Evolutionary conservation across 441 rosid species (phyloP), one percentile per base, ranked within the genome.

Genomic region (Cnidoscolus chayamansa): DNA sequence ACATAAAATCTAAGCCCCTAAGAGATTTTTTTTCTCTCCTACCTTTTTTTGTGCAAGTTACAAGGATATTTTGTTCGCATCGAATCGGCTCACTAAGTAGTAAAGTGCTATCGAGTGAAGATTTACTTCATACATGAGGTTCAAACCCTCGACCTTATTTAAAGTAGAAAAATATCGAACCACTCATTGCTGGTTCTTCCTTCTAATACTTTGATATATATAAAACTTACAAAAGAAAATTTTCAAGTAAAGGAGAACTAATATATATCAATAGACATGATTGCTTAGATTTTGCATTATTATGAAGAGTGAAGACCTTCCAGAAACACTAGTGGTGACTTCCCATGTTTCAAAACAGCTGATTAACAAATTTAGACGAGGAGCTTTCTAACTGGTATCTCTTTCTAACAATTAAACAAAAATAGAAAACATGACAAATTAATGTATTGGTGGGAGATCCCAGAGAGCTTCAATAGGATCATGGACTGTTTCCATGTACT

Each of bases 361-460:
- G 40, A 15, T 54, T 54, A 61, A 55, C 43, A 73, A 49, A 58
- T 43, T 71, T 13, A 8, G 65, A 13, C 43, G 11, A 63, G 13
- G 72, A 57, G 58, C 56, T 47, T 61, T 8, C 20, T 13, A 55
- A 74, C 47, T 63, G 68, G 40, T 66, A 35, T 45, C 75, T 63
- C 69, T 48, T 31, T 50, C 72, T 60, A 68, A 70, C 68, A 61
- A 72, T 62, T 53, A 82, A 72, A 51, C 45, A 40, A 40, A 40
- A 40, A 7, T 3, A 40, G 6, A 5, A 40, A 7, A 40, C 7
- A 40, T 7, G 4, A 40, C 7, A 40, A 81, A 76, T 62, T 85
- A 89, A 65, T 79, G 84, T 45, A 85, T 68, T 12, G 91, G 87
- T 31, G 95, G 90, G 71, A 90, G 91, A 82, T 90, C 95, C 95